These are phyloP conservation scores for Halenospora varia DNA, from an alignment of 495 filamentous ascomycete genomes.

Conservation along the genomic window DNA sequence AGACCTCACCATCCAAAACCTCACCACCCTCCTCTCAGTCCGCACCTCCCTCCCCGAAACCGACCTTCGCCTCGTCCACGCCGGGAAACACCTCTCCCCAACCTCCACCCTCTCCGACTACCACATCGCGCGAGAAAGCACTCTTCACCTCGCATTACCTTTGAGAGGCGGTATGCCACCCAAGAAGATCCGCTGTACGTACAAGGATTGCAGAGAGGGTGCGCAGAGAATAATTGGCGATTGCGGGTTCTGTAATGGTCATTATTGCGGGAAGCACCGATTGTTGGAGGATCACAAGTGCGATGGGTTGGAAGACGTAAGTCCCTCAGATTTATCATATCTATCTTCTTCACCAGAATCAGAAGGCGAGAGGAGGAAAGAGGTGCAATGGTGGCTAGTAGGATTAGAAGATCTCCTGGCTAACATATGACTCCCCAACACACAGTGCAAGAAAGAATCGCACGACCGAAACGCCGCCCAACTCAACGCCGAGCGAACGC, in stretches of 20 bases:
- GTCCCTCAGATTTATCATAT: conserved; percentile 26
- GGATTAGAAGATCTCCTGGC: conserved; percentile 32
- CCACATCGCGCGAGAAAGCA: conserved; percentile 36
- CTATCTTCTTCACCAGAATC: no score
- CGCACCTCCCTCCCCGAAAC: conserved; percentile 37
- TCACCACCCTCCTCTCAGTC: conserved; percentile 41
- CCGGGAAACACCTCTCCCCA: conserved; percentile 40
- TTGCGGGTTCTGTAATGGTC: conserved; percentile 89
- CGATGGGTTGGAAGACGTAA: conserved; percentile 82
- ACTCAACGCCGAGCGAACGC: conserved; percentile 82
- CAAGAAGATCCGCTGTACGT: conserved; percentile 82
- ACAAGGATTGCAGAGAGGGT: conserved; percentile 79
- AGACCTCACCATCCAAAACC: conserved; percentile 37
- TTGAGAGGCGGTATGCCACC: conserved; percentile 55
- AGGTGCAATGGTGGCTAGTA: conserved; percentile 42
- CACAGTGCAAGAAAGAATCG: conserved; percentile 85
- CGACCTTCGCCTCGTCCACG: conserved; percentile 42
- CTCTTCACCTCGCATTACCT: conserved; percentile 41
- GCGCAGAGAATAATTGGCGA: conserved; percentile 93
- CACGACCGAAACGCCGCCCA: conserved; percentile 90
- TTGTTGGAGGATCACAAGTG: conserved; percentile 93
- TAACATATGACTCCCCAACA: conserved; percentile 26
- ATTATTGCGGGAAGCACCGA: conserved; percentile 91
- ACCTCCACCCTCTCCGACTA: conserved; percentile 32
- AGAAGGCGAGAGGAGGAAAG: no score